phyloP scores from a whole-genome alignment of 2,329 filamentous ascomycete genomes.

The Colletotrichum aenigma region DNA sequence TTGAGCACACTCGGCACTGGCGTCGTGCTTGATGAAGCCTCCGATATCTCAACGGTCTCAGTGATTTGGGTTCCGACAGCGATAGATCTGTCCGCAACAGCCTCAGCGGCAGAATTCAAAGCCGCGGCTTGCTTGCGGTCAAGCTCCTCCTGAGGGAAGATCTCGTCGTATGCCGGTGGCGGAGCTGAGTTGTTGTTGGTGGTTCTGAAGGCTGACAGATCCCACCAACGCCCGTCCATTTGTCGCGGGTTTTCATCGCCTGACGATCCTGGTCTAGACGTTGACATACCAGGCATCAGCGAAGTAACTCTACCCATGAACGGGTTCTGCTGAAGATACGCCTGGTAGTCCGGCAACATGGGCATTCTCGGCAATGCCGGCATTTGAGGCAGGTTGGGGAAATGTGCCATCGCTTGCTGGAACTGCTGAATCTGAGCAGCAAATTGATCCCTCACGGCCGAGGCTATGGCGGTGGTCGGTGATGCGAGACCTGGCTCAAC shows the following conservation, averaged over 20 bases:
- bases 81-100: slow-evolving; percentile 56
- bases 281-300: slow-evolving; percentile 69
- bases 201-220: slow-evolving; percentile 61
- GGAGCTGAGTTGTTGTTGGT: slow-evolving; percentile 50
- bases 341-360: slow-evolving; percentile 73
- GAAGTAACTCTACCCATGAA: slow-evolving; percentile 76
- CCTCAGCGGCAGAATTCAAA: slow-evolving; percentile 61
- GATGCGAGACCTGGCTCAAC: slow-evolving; percentile 44
- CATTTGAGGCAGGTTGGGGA: slow-evolving; percentile 63
- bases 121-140: slow-evolving; percentile 65
- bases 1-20: slow-evolving; percentile 48
- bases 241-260: slow-evolving; percentile 44
- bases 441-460: slow-evolving; percentile 76
- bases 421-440: slow-evolving; percentile 77
- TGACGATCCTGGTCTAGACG: slow-evolving; percentile 52
- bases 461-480: slow-evolving; percentile 65
- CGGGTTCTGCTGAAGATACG: slow-evolving; percentile 60
- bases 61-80: slow-evolving; percentile 50
- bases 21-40: slow-evolving; percentile 23
- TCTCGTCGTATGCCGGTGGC: slow-evolving; percentile 80
- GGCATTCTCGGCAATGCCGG: slow-evolving; percentile 62
- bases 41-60: slow-evolving; percentile 44
- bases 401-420: slow-evolving; percentile 71
- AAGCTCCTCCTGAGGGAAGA: slow-evolving; percentile 65
- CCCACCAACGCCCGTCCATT: slow-evolving; percentile 69